These are phyloP conservation scores for Teratosphaeria gauchensis DNA, from an alignment of 2,329 filamentous ascomycete genomes.

Conservation along the genomic window DNA sequence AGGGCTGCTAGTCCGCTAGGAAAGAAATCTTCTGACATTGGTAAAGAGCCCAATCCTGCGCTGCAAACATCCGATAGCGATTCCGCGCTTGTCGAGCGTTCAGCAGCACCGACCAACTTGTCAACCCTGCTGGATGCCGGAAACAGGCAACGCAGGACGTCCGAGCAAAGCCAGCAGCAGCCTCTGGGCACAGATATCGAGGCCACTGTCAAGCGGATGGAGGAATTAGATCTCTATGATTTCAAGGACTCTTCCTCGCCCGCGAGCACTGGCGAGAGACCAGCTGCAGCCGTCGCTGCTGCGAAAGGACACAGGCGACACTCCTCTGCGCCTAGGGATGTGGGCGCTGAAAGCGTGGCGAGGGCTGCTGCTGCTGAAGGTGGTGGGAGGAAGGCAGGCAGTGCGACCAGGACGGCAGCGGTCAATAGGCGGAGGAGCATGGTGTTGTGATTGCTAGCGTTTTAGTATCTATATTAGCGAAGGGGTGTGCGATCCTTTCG, in stretches of 20 bases:
- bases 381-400: neutral
- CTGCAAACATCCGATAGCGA: neutral
- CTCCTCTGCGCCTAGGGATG: constrained; percentile 17
- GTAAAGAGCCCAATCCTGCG: constrained; percentile 1
- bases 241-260: constrained; percentile 24
- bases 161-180: constrained; percentile 1
- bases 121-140: constrained; percentile 8
- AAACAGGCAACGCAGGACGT: neutral
- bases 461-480: neutral
- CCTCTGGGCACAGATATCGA: constrained; percentile 6
- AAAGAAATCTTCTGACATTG: constrained; percentile 7
- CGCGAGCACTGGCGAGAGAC: neutral
- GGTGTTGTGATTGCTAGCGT: constrained; percentile 17
- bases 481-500: neutral
- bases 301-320: constrained; percentile 13
- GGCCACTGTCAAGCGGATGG: constrained; percentile 14
- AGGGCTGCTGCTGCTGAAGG: neutral
- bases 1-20: constrained; percentile 12
- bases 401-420: constrained; percentile 19
- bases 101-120: constrained; percentile 4
- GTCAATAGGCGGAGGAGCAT: constrained; percentile 28
- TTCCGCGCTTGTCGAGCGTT: neutral
- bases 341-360: neutral
- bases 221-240: constrained; percentile 25
- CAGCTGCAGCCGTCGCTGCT: neutral